Conservation (phyloP, 306 rosid species). For the Cucumis melo region DNA sequence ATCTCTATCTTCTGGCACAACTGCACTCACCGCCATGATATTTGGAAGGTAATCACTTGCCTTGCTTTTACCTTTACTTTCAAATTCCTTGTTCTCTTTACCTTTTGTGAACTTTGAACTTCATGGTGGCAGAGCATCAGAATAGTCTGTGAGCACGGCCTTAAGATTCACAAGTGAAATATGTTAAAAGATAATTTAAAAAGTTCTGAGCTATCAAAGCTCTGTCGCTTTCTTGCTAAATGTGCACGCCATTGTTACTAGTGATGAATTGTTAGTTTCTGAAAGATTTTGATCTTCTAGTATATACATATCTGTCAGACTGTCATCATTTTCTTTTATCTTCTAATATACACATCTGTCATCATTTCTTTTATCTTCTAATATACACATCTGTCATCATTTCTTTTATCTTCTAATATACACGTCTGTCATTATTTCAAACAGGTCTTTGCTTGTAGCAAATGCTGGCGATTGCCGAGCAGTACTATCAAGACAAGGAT, state of each 20-base stretch:
- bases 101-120: neutral
- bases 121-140: neutral
- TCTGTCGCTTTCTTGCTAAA: neutral
- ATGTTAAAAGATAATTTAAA: neutral
- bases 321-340: no score
- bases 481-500: conserved; percentile 58
- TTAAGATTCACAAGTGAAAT: neutral
- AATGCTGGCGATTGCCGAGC: conserved; percentile 98
- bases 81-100: neutral
- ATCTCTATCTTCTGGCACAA: conserved; percentile 77
- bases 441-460: conserved; percentile 87
- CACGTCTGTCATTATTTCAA: neutral
- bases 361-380: neutral
- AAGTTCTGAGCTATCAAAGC: neutral
- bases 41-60: conserved; percentile 56
- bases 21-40: conserved; percentile 87
- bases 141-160: neutral
- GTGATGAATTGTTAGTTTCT: neutral
- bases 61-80: neutral
- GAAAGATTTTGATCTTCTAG: neutral
- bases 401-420: neutral
- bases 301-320: neutral
- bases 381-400: neutral
- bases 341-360: neutral
- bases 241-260: neutral